Base-by-base conservation (phyloP, 768 basidiomycete species). In the Trametopsis cervina region DNA sequence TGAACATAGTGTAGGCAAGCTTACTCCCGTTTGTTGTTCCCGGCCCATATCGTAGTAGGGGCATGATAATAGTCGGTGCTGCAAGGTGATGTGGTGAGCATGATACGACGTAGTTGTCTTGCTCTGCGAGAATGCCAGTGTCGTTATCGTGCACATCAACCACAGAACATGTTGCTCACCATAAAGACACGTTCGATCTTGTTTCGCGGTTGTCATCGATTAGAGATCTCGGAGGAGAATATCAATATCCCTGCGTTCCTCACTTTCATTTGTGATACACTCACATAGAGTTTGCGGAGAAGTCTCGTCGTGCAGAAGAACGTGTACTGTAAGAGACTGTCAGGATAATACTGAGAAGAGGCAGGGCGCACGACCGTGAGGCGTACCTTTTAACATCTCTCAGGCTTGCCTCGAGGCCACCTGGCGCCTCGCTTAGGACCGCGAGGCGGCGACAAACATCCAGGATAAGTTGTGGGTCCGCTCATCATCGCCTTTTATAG, bases 401-500 rank as follows among this genome's bases (percentile, higher is more conserved):
- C 24, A 41, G 11, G 25, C 23, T 27, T 27, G 38, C 46, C 46
- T 40, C 40, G 46, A 47, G 46, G 46, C 46, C 18, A 7, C 17
- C 12, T 47, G 24, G 46, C 46, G 46, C 46, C 20, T 40, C 40
- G 46, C 38, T 22, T 21, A 22, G 6, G 4, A 21, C 46, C 38
- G 39, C 18, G 37, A 40, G 39, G 39, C 17, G 37, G 45, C 7
- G 18, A 13, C 12, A 39, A 7, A 33, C 7, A 33, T 15, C 29
- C 29, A 33, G 15, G 9, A 15, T 7, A 33, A 15, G 29, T 33
- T 33, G 29, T 33, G 29, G 29, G 29, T 33, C 29, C 29, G 29
- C 29, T 7, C 29, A 33, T 33, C 29, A 33, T 15, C 29, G 29
- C 29, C 29, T 33, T 7, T 33, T n/a, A n/a, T n/a, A n/a, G n/a